Conservation (phyloP, 345 rosid genomes). For the Garcia nutans region DNA sequence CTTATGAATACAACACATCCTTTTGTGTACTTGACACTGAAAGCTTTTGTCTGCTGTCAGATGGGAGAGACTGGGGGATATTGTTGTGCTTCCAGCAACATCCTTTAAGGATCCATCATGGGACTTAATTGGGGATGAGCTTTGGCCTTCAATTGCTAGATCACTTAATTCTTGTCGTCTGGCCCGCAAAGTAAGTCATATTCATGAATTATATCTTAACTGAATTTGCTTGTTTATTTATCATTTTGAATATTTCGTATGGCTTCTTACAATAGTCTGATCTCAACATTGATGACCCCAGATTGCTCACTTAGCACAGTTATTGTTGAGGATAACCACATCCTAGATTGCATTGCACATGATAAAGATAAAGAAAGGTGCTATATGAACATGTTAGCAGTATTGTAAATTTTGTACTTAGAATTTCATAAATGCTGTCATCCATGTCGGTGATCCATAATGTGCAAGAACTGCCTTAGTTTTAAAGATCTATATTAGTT, state of each 20-base stretch:
- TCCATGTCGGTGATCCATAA: neutral
- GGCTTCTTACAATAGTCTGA: neutral
- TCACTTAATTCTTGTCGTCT: constrained; percentile 62
- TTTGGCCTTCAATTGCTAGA: constrained; percentile 69
- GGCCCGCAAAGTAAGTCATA: constrained; percentile 69
- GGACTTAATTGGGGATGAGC: constrained; percentile 63
- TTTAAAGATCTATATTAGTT: neutral
- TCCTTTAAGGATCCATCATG: constrained; percentile 76
- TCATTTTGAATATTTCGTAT: neutral
- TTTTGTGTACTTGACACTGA: neutral
- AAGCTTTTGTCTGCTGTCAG: constrained; percentile 36
- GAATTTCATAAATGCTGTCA: neutral
- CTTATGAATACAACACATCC: constrained; percentile 2
- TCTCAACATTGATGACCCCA: neutral
- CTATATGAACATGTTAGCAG: neutral
- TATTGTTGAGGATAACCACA: neutral
- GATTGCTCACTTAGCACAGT: neutral
- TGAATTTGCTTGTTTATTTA: neutral
- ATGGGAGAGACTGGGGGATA: constrained; percentile 91
- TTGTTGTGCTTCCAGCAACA: constrained; percentile 74
- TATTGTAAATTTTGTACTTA: neutral
- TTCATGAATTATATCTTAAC: neutral
- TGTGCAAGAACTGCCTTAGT: too few relatives aligned
- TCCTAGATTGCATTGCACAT: neutral
- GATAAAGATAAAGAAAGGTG: neutral